Evolutionary conservation across 208 protist species (phyloP), one percentile per base, ranked within the genome.

Genomic region (Kentomonas sorsogonicus): DNA sequence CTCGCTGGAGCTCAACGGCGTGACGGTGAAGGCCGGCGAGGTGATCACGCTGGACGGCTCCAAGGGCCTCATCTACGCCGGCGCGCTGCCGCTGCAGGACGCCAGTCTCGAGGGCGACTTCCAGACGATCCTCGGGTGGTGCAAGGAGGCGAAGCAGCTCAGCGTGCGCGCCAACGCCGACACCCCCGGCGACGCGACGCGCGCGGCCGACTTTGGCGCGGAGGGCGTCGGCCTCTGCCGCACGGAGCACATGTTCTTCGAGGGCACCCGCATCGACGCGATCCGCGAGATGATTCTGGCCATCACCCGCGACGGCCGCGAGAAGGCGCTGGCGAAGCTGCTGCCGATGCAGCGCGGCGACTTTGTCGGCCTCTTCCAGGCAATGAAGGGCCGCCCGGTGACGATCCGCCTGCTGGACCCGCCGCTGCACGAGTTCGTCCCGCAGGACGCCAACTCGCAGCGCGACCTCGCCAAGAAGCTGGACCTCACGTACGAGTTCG

Each of bases 241-340:
- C 26, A 98, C 96, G 33, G 96, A 98, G 87, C 95, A 98, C 79
- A 97, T 98, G 96, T 98, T 98, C 85, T 96, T 97, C 63, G 78
- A 89, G 55, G 75, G 67, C 22, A 68, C 69, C 38, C 72, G 93
- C 44, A 95, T 98, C 64, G 66, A 80, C 16, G 70, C 70, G 9
- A 81, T 98, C 54, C 81, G 93, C 40, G 82, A 94, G 72, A 97
- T 98, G 91, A 98, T 98, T 72, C 66, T 98, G 11, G 80, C 96
- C 4, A 86, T 93, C 31, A 74, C 46, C 18, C 34, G 70, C 33
- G 72, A 78, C 41, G 84, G 69, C 22, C 83, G 95, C 39, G 64
- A 91, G 69, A 41, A 53, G 38, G 93, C 93, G 15, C 68, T 97
- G 46, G 47, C 60, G 38, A 95, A 96, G 69, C 65, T 98, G 30